phyloP scores from a whole-genome alignment of 2,329 filamentous ascomycete genomes.

The Sporothrix variecibatus region DNA sequence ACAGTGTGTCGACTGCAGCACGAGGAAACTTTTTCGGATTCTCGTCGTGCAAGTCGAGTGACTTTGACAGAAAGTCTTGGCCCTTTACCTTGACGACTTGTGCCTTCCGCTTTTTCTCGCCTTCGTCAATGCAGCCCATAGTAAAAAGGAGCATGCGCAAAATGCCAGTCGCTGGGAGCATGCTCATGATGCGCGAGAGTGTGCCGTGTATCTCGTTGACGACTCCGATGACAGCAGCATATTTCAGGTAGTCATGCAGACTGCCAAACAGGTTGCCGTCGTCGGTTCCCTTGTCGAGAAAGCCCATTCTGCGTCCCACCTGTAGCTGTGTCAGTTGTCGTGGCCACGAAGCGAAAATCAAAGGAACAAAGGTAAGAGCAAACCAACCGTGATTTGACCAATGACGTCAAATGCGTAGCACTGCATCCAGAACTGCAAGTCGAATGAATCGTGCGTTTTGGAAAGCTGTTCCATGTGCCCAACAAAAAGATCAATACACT shows the following conservation, averaged over 20 bases:
- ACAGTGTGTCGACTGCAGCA: neutral
- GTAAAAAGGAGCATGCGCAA: neutral
- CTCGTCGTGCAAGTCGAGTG: neutral
- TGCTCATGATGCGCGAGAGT: neutral
- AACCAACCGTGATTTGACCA: constrained; percentile 1
- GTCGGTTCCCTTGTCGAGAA: neutral
- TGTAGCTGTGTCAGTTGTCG: too few relatives aligned
- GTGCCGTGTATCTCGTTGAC: neutral
- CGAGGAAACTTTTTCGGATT: neutral
- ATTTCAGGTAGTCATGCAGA: constrained; percentile 6
- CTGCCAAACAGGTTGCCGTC: neutral
- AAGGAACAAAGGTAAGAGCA: too few relatives aligned
- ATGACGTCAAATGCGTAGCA: constrained; percentile 21
- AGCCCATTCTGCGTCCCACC: neutral
- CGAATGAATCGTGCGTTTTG: neutral
- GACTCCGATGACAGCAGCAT: neutral
- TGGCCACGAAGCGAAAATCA: too few relatives aligned
- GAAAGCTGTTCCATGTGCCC: neutral
- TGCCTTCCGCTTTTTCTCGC: neutral
- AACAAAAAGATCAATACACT: neutral
- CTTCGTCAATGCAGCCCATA: neutral
- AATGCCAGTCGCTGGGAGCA: neutral
- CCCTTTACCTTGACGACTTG: neutral
- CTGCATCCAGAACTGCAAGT: neutral
- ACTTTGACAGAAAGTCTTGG: neutral